phyloP scores from a whole-genome alignment of 257 asterid genomes.

The Plantago ovata region DNA sequence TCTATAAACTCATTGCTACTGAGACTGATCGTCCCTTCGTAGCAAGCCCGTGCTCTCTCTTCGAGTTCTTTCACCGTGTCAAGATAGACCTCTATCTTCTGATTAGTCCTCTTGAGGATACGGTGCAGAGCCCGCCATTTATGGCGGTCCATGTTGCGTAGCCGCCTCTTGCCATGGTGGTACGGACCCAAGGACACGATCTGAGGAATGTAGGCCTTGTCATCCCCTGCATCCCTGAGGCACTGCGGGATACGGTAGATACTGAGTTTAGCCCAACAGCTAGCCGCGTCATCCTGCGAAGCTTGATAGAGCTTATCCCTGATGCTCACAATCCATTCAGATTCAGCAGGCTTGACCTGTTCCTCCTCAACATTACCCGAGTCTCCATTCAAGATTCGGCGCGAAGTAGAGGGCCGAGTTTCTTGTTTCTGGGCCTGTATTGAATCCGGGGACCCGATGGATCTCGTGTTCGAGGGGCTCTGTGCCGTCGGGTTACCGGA shows the following conservation, averaged over 20 bases:
- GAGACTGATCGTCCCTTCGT: slow-evolving; percentile 56
- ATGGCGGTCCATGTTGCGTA: slow-evolving; percentile 74
- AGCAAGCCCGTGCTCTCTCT: slow-evolving; percentile 60
- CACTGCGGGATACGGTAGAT: slow-evolving; percentile 70
- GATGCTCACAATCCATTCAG: slow-evolving; percentile 71
- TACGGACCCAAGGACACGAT: slow-evolving; percentile 75
- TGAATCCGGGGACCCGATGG: slow-evolving; percentile 33
- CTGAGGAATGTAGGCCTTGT: slow-evolving; percentile 77
- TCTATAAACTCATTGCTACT: slow-evolving; percentile 73
- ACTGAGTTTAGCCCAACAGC: slow-evolving; percentile 64
- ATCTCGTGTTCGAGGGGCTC: slow-evolving; percentile 30
- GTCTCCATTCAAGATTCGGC: slow-evolving; percentile 22
- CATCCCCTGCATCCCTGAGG: slow-evolving; percentile 54
- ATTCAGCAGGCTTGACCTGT: slow-evolving; percentile 30
- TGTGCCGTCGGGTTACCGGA: slow-evolving; percentile 44
- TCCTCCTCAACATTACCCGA: slow-evolving; percentile 18
- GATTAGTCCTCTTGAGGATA: slow-evolving; percentile 50
- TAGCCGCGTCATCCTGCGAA: slow-evolving; percentile 50
- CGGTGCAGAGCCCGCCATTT: slow-evolving; percentile 74
- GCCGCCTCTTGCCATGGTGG: slow-evolving; percentile 63
- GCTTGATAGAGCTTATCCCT: slow-evolving; percentile 74
- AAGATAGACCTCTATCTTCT: slow-evolving; percentile 45
- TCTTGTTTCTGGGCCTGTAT: slow-evolving; percentile 24
- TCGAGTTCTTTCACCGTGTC: slow-evolving; percentile 59
- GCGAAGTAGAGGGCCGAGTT: slow-evolving; percentile 22